These are phyloP conservation scores for Nigrospora sphaerica DNA, from an alignment of 2,329 filamentous ascomycete genomes.

Conservation along the genomic window DNA sequence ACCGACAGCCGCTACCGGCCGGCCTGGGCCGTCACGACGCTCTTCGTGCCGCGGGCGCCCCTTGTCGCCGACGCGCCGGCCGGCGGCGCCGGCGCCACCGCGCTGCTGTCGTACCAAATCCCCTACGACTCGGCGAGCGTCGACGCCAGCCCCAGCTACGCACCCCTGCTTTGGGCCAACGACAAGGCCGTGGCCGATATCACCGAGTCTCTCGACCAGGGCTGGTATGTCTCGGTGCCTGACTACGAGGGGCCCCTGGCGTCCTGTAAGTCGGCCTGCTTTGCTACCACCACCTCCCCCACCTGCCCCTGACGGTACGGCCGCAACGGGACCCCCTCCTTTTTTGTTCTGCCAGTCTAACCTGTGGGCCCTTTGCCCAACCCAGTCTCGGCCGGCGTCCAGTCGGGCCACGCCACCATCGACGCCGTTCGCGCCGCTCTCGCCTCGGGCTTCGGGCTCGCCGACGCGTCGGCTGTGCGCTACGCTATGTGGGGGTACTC, in stretches of 20 bases:
- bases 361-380: neutral
- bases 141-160: conserved; percentile 28
- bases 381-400: neutral
- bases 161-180: conserved; percentile 4
- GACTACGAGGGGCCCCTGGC: conserved; percentile 37
- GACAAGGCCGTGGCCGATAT: conserved; percentile 13
- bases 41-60: conserved; percentile 12
- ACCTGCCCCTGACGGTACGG: no score
- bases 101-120: conserved; percentile 31
- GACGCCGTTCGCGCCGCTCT: conserved; percentile 5
- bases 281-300: no score
- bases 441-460: neutral
- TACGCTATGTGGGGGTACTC: conserved; percentile 46
- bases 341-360: no score
- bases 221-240: conserved; percentile 38
- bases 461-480: conserved; percentile 14
- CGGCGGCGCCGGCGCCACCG: conserved; percentile 3
- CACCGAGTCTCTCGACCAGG: conserved; percentile 26
- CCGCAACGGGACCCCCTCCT: no score
- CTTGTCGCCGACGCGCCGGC: neutral
- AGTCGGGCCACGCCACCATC: conserved; percentile 4
- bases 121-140: conserved; percentile 26
- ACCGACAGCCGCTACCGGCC: conserved; percentile 24
- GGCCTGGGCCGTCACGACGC: conserved; percentile 30
- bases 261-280: conserved; percentile 18